These are phyloP conservation scores for Capronia epimyces DNA, from an alignment of 2,329 filamentous ascomycete species.

Conservation along the genomic window DNA sequence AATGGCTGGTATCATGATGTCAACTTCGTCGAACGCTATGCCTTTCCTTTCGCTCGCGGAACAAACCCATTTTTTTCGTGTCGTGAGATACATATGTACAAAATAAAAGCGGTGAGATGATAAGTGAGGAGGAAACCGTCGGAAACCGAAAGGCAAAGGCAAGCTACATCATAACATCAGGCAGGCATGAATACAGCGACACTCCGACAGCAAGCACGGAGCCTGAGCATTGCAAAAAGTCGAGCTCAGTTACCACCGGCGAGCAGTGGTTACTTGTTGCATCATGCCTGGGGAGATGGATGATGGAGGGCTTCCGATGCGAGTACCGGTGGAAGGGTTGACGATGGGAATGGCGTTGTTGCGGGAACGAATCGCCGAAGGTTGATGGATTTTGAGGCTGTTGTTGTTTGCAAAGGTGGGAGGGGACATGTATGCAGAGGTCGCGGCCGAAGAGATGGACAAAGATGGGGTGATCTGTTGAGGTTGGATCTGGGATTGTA, in stretches of 20 bases:
- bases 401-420: slow-evolving; percentile 59
- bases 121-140: slow-evolving; percentile 9
- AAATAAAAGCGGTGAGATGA: slow-evolving; percentile 13
- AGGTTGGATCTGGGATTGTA: slow-evolving; percentile 72
- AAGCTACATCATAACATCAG: slow-evolving; percentile 27
- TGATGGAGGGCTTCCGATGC: slow-evolving; percentile 80
- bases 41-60: slow-evolving; percentile 26
- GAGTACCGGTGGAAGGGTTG: slow-evolving; percentile 85
- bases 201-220: slow-evolving; percentile 24
- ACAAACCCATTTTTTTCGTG: slow-evolving; percentile 19
- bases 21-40: slow-evolving; percentile 29
- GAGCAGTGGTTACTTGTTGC: slow-evolving; percentile 47
- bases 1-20: slow-evolving; percentile 30
- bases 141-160: slow-evolving; percentile 19
- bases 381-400: slow-evolving; percentile 83
- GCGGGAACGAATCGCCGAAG: slow-evolving; percentile 65
- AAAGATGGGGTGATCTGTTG: slow-evolving; percentile 67
- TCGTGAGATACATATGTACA: slow-evolving; percentile 26
- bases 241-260: slow-evolving; percentile 33
- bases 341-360: slow-evolving; percentile 97
- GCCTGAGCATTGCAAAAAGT: slow-evolving; percentile 17
- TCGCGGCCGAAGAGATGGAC: slow-evolving; percentile 61
- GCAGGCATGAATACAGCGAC: slow-evolving; percentile 24
- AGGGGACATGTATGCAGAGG: slow-evolving; percentile 49
- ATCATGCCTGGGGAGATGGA: slow-evolving; percentile 61